These are phyloP conservation scores for Corynespora cassiicola DNA, from an alignment of 2,329 filamentous ascomycete genomes.

Conservation along the genomic window DNA sequence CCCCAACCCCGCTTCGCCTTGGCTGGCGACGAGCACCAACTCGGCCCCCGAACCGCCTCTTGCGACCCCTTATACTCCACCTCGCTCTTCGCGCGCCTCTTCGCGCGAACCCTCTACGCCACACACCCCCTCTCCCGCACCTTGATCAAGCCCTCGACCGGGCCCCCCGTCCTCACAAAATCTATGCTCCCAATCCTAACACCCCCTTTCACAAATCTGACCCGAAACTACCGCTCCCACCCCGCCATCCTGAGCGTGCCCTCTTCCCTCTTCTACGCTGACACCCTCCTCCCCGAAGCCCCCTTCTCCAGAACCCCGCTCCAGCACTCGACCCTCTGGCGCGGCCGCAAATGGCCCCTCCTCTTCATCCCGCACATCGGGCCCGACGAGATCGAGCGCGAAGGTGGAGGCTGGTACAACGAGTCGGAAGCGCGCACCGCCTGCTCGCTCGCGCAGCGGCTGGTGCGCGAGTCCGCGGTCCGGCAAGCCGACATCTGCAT, in stretches of 20 bases:
- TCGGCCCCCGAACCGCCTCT: conserved; percentile 49
- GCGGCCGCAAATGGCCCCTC: conserved; percentile 48
- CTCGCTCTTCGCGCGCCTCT: conserved; percentile 52
- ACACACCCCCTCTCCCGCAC: conserved; percentile 50
- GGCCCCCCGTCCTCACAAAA: conserved; percentile 32
- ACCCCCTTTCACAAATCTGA: conserved; percentile 53
- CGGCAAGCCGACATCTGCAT: conserved; percentile 48
- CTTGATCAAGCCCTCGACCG: conserved; percentile 26
- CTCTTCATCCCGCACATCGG: conserved; percentile 48
- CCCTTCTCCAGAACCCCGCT: conserved; percentile 22
- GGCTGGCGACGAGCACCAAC: conserved; percentile 55
- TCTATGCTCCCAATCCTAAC: conserved; percentile 49
- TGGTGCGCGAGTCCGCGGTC: conserved; percentile 32
- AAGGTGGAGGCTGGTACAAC: conserved; percentile 50
- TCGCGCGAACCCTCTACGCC: conserved; percentile 43
- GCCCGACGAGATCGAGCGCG: conserved; percentile 49
- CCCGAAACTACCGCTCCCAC: conserved; percentile 56
- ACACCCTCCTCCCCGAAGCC: conserved; percentile 53
- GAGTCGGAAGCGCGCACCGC: conserved; percentile 36
- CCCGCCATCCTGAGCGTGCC: conserved; percentile 52
- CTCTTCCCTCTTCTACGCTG: conserved; percentile 51
- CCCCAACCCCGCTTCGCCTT: conserved; percentile 49
- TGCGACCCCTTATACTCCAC: conserved; percentile 38
- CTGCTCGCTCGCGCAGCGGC: conserved; percentile 31
- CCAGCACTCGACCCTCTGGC: conserved; percentile 44